Evolutionary conservation across 2,329 filamentous ascomycete species (phyloP), one percentile per base, ranked within the genome.

Genomic region (Triangularia verruculosa): DNA sequence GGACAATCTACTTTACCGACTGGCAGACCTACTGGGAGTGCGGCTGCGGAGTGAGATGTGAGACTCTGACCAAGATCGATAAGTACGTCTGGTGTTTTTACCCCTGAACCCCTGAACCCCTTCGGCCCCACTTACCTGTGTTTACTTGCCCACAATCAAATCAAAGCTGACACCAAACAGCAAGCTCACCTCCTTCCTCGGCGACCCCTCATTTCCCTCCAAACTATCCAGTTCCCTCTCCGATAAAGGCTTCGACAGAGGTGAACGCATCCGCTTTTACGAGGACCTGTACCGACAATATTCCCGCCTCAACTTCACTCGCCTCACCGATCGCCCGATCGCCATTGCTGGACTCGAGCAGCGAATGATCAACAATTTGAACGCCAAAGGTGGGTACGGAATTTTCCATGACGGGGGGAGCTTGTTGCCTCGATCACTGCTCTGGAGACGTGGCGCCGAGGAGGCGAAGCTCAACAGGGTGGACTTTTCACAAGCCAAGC

Each of bases 21-120:
- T 65, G 63, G 3, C 75, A 78, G 58, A 73, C 73, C 0, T 78
- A 78, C 28, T 79, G 72, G 70, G 77, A 78, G 47, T 79, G 78
- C 39, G 74, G 77, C 0, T 54, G 68, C 0, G 74, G 75, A 0
- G 69, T 78, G 1, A 62, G 72, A 4, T 78, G 75, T 47, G 76
- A 78, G 34, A 76, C 74, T 0, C 17, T 76, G 52, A 70, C 67
- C 0, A 69, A 61, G 6, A 73, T 76, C 64, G 66, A 63, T 12
- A 78, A 75, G 76, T 77, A 59, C 65, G 74, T 63, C 25, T 9
- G 34, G 13, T 8, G 2, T 4, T 54, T 54, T n/a, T 20, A 47
- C 17, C 39, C 2, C 17, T 47, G 39, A 47, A 22, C n/a, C 4
- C 20, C n/a, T 54, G n/a, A n/a, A n/a, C n/a, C n/a, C n/a, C n/a